Percentiles rank a stretch among this genome's conserved stretches.
Evolutionary conservation across 1,284 basidiomycete species (phyloP).

Genomic region (Malassezia restricta): DNA sequence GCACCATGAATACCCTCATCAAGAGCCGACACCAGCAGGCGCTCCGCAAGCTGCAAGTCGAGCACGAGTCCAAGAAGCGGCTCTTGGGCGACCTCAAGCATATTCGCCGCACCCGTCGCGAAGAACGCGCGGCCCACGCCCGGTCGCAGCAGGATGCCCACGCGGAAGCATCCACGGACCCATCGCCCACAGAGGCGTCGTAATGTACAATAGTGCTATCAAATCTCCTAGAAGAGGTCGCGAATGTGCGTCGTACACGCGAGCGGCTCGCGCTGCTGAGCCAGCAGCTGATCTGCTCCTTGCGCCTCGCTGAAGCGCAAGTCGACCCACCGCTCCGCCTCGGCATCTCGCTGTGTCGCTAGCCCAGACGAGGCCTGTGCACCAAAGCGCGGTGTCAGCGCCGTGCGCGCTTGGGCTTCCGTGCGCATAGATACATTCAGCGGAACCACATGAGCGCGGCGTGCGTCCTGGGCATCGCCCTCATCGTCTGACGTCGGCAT

Average conservation of each 20-base stretch:
- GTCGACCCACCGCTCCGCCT: slow-evolving; percentile 42
- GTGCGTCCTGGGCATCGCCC: slow-evolving; percentile 21
- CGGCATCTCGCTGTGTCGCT: slow-evolving; percentile 29
- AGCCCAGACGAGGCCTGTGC: slow-evolving; percentile 14
- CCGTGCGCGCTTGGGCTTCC: slow-evolving; percentile 15
- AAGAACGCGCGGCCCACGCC: slow-evolving; percentile 28
- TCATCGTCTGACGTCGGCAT: slow-evolving; percentile 26
- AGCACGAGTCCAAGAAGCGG: slow-evolving; percentile 39
- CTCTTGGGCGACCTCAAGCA: slow-evolving; percentile 37
- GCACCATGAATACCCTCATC: slow-evolving; percentile 39
- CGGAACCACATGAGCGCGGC: slow-evolving; percentile 23
- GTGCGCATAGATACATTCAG: slow-evolving; percentile 34
- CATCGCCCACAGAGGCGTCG: neutral
- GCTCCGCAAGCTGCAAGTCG: slow-evolving; percentile 32
- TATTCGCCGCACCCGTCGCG: slow-evolving; percentile 30
- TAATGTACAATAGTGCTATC: neutral
- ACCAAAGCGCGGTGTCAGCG: slow-evolving; percentile 5
- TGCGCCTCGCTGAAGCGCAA: slow-evolving; percentile 18
- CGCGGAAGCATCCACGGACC: neutral
- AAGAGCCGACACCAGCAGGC: slow-evolving; percentile 41
- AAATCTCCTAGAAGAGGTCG: slow-evolving; percentile 7
- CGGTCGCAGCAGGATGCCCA: neutral
- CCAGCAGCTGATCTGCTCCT: neutral
- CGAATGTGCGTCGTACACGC: neutral
- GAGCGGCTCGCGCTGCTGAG: slow-evolving; percentile 3